Base-by-base conservation (phyloP, 2,329 filamentous ascomycete species). In the Aphanoascus verrucosus region DNA sequence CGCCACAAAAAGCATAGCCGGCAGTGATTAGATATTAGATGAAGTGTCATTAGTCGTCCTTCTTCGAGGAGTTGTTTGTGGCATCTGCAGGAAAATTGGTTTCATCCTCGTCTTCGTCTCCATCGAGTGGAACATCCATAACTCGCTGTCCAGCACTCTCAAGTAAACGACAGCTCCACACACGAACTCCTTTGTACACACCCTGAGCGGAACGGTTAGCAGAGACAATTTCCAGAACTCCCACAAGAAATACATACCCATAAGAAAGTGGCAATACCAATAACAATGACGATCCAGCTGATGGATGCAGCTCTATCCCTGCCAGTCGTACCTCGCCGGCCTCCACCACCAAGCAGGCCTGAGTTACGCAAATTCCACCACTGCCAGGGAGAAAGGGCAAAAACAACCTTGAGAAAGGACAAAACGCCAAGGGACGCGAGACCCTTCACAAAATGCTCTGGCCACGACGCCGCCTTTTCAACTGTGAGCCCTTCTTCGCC, bases 391-490 rank as follows among this genome's bases (percentile, higher is more conserved):
- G 81, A 84, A 64, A 89, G 74, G 14, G 83, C 79, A 48, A 94
- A 71, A 50, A 94, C 74, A 28, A 85, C 84, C 69, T 95, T 95
- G 54, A 89, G 67, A 56, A 94, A 86, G 0, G 91, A 90, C 15
- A 97, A 72, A 5, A 97, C 72, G 6, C 93, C 93, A 48, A 97
- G 77, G 4, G 88, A 91, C n/a, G 91, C 84, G 60, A 96, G 77
- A 0, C 93, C 93, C 68, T 96, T 96, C 55, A 86, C 58, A 60
- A 96, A 93, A 65, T 98, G 93, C 61, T 86, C 82, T 5, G 75
- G 62, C 91, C 91, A 97, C 1, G 81, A 80, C 1, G 70, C 69
- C 11, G 76, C 67, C 55, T 79, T 75, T 35, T 78, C 72, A 9
- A 78, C 75, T 17, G 62, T 70, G 45, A 56, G 61, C 35, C 60